A percentile compares a stretch with the other conserved stretches of the same genome.
Conservation (phyloP, 2,329 filamentous ascomycete species). For the Pseudomassariella vexata region DNA sequence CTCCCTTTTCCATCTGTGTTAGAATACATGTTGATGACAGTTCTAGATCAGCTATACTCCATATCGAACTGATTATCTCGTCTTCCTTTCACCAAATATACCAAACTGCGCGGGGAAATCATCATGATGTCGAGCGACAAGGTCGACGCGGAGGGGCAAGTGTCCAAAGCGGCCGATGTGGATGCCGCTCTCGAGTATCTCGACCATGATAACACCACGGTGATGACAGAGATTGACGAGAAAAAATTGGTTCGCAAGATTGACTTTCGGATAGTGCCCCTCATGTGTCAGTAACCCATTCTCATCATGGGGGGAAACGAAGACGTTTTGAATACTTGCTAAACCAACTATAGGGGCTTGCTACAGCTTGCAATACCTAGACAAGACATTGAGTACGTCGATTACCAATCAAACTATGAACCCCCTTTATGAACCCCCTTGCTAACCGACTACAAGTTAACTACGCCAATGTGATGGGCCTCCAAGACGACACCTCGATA, state of each 20-base stretch:
- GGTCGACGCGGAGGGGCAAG: constrained; percentile 8
- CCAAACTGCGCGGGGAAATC: neutral
- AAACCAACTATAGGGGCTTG: constrained; percentile 16
- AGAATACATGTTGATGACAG: no score
- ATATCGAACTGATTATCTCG: no score
- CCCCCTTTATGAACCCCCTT: no score
- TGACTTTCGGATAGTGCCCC: constrained; percentile 22
- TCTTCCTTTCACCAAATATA: neutral
- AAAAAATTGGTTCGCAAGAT: constrained; percentile 21
- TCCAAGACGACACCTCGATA: constrained; percentile 21
- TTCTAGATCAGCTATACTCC: no score
- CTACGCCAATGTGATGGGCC: constrained; percentile 25
- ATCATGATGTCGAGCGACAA: constrained; percentile 11
- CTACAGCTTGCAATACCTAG: constrained; percentile 23
- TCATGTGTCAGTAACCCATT: constrained; percentile 18
- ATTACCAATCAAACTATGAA: no score
- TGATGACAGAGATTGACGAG: constrained; percentile 17
- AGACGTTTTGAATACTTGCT: neutral
- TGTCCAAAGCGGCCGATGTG: constrained; percentile 10
- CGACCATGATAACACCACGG: constrained; percentile 10
- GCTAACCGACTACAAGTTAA: constrained; percentile 17
- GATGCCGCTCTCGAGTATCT: constrained; percentile 18
- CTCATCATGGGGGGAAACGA: neutral
- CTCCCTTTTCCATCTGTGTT: no score
- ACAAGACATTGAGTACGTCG: constrained; percentile 21